phyloP scores from a whole-genome alignment of 371 early-diverging fungal genomes.

The Mucor mucedo region DNA sequence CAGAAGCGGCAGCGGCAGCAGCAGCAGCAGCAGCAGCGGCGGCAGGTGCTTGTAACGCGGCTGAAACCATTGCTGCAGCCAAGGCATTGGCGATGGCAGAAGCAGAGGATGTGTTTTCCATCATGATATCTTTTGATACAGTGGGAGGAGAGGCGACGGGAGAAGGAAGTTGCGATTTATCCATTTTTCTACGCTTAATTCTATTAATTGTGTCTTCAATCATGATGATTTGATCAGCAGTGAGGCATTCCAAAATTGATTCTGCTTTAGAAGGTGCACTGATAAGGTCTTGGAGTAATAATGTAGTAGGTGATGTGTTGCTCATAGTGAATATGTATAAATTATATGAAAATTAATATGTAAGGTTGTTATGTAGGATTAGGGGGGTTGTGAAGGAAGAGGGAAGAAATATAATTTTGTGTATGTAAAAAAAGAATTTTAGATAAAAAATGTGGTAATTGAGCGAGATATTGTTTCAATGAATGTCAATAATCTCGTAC shows the following conservation, averaged over 20 bases:
- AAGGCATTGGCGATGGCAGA: constrained; percentile 40
- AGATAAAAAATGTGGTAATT: constrained; percentile 7
- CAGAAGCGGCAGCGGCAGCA: constrained; percentile 3
- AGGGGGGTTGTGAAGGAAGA: too few species aligned
- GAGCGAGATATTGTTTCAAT: constrained; percentile 30
- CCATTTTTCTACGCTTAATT: constrained; percentile 48
- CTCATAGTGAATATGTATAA: constrained; percentile 10
- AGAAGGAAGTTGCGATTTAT: constrained; percentile 28
- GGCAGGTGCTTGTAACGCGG: constrained; percentile 23
- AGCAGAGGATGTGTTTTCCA: constrained; percentile 19
- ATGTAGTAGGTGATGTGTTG: constrained; percentile 18
- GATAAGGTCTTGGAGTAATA: constrained; percentile 42
- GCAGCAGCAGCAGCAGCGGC: not conserved
- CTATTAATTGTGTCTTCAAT: constrained; percentile 46
- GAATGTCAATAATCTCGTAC: constrained; percentile 30
- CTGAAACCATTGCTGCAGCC: constrained; percentile 41
- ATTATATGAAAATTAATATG: too few species aligned
- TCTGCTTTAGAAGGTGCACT: constrained; percentile 46
- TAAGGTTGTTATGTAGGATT: too few species aligned
- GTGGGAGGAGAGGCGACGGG: constrained; percentile 17
- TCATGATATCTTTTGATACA: constrained; percentile 8
- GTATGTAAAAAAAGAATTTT: not conserved
- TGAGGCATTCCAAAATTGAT: constrained; percentile 38
- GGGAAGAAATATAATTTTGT: not conserved
- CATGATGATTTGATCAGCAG: constrained; percentile 44